Percentiles rank a stretch among this genome's conserved stretches.
These are phyloP conservation scores for Vitis riparia DNA, from an alignment of 164 flowering plant species.

Conservation along the genomic window DNA sequence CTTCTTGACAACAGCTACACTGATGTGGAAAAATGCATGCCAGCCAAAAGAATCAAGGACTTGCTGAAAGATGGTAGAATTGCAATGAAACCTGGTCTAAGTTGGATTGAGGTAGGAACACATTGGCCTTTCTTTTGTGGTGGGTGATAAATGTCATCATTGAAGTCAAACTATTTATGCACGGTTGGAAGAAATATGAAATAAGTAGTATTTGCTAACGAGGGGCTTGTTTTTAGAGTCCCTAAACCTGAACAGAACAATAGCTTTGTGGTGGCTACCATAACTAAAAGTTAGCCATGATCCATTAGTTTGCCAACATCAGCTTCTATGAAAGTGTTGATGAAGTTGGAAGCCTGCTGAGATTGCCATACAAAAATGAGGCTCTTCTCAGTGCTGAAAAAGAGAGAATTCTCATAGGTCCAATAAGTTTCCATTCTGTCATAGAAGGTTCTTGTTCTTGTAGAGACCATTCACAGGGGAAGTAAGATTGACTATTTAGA, in stretches of 20 bases:
- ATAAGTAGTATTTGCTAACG: conserved; percentile 21
- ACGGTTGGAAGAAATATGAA: conserved; percentile 38
- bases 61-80: conserved; percentile 46
- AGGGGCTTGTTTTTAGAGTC: conserved; percentile 1
- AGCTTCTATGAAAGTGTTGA: conserved; percentile 55
- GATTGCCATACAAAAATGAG: conserved; percentile 55
- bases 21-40: conserved; percentile 31
- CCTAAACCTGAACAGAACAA: conserved; percentile 17
- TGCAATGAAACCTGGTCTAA: conserved; percentile 63
- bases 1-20: conserved; percentile 55
- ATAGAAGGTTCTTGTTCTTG: no score
- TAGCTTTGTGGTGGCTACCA: conserved; percentile 29
- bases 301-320: conserved; percentile 34
- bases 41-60: conserved; percentile 39
- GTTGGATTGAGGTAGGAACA: conserved; percentile 56
- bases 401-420: conserved; percentile 48
- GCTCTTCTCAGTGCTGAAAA: conserved; percentile 37
- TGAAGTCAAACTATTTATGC: conserved; percentile 28
- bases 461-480: no score
- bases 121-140: conserved; percentile 48
- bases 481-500: no score
- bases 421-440: conserved; percentile 43
- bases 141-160: conserved; percentile 42
- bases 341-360: conserved; percentile 53
- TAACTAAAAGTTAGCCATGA: conserved; percentile 55